phyloP scores from a whole-genome alignment of 202 grass and related monocot species.

The Elaeis oleifera region DNA sequence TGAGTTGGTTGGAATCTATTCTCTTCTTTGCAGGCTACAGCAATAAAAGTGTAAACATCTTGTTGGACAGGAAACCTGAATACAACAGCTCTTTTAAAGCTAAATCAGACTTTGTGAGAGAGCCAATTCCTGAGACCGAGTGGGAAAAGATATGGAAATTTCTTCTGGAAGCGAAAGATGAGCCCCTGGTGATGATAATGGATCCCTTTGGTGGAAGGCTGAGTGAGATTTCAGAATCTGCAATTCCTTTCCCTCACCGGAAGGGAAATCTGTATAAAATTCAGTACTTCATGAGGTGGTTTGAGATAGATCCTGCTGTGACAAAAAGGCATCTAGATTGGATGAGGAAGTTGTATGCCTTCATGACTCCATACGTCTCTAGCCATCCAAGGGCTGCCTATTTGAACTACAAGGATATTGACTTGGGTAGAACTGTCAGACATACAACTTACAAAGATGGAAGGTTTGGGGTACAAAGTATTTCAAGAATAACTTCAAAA shows the following conservation, averaged over 20 bases:
- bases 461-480: too few relatives aligned
- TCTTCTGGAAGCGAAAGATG: constrained; percentile 10
- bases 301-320: not conserved
- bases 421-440: too few relatives aligned
- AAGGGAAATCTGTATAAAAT: constrained; percentile 33
- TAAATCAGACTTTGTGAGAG: constrained; percentile 36
- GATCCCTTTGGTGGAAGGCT: constrained; percentile 29
- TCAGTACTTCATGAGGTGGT: constrained; percentile 25
- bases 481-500: too few relatives aligned
- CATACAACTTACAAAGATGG: too few relatives aligned
- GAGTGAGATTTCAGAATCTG: constrained; percentile 17
- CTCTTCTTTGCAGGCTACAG: constrained; percentile 15
- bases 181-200: constrained; percentile 8
- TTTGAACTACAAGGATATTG: too few relatives aligned
- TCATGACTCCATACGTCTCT: constrained; percentile 3
- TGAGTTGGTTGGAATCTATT: constrained; percentile 28
- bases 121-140: constrained; percentile 17
- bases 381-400: too few relatives aligned
- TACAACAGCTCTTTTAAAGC: constrained; percentile 19
- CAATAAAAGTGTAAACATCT: not conserved
- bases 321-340: not conserved
- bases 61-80: constrained; percentile 17
- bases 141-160: constrained; percentile 31
- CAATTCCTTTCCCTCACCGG: constrained; percentile 27
- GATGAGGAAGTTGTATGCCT: constrained; percentile 4